Evolutionary conservation across 208 protist genomes (phyloP), one percentile per base, ranked within the genome.

Genomic region (Porcisia hertigi): DNA sequence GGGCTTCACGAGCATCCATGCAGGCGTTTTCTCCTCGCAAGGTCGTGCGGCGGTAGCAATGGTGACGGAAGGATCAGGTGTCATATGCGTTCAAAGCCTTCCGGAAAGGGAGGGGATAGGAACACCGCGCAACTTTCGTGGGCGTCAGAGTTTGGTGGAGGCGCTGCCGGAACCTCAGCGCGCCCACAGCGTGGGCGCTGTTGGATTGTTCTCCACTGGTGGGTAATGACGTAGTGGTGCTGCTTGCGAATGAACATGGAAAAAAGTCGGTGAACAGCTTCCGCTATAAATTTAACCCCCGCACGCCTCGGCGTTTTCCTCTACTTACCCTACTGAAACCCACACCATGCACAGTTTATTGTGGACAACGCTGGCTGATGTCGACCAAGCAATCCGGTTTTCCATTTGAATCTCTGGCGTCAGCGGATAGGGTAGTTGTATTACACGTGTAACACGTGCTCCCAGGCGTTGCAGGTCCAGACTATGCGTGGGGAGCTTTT

Each of bases 371-470:
- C 73, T 90, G 25, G 45, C 59, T 2, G 76, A 73, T 12, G 77
- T 85, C 11, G n/a, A 88, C 12, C 30, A 54, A 18, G 78, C 79
- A 57, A 69, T 90, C 8, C 25, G 73, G 39, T 60, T 53, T 6
- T 92, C 91, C 52, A 53, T 30, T 88, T 11, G 69, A 64, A 16
- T 57, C 53, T 30, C 63, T 69, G 3, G 41, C 23, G 4, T 81
- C 75, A n/a, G 72, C 45, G 2, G 72, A 88, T 43, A 81, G 89
- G 75, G 81, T 90, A 64, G 53, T 92, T 11, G 57, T 89, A 25
- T 49, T 93, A 1, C 85, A 92, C 75, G 85, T 95, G 23, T 83
- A 92, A 75, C 85, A 90, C 69, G 55, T 94, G 23, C 84, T 76
- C 41, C 25, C 76, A 8, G 52, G 71, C 45, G 63, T 69, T 0